A percentile compares a stretch with the other conserved stretches of the same genome.
Evolutionary conservation across 371 early-diverging fungal species (phyloP).

Genomic region (Apophysomyces variabilis): DNA sequence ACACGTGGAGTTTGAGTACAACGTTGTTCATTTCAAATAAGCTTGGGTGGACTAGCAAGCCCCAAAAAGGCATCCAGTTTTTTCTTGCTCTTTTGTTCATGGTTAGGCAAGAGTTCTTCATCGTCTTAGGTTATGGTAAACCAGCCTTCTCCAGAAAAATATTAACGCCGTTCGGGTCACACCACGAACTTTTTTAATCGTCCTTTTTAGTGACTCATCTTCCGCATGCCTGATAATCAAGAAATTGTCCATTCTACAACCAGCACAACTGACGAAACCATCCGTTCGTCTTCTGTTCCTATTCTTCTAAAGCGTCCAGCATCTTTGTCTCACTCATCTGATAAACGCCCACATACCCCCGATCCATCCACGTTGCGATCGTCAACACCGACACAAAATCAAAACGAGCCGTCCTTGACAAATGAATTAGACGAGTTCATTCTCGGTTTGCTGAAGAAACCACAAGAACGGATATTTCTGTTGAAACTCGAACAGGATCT

Average conservation of each 20-base stretch:
- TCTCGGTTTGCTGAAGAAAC: slow-evolving; percentile 70
- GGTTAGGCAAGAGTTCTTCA: slow-evolving; percentile 4
- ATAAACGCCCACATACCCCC: slow-evolving; percentile 5
- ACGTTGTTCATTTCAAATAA: no score
- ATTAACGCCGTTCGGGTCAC: not conserved
- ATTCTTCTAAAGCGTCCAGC: not conserved
- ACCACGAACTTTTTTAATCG: not conserved
- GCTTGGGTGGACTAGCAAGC: no score
- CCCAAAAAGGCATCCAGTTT: not conserved
- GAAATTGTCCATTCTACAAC: not conserved
- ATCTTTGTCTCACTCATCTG: not conserved
- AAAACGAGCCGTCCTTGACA: slow-evolving; percentile 9
- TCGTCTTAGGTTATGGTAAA: slow-evolving; percentile 11
- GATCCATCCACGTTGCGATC: not conserved
- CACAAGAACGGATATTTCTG: slow-evolving; percentile 71
- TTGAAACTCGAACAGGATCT: slow-evolving; percentile 76
- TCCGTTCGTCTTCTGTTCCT: not conserved
- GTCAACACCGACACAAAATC: slow-evolving; percentile 11
- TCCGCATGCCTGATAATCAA: not conserved
- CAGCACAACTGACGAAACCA: not conserved
- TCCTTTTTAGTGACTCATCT: not conserved
- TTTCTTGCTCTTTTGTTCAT: slow-evolving; percentile 1
- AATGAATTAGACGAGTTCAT: slow-evolving; percentile 64
- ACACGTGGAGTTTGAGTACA: no score
- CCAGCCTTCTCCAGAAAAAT: not conserved